A percentile compares a stretch with the other conserved stretches of the same genome.
Conservation (phyloP, 2,329 filamentous ascomycete genomes). For the Colletotrichum destructivum region DNA sequence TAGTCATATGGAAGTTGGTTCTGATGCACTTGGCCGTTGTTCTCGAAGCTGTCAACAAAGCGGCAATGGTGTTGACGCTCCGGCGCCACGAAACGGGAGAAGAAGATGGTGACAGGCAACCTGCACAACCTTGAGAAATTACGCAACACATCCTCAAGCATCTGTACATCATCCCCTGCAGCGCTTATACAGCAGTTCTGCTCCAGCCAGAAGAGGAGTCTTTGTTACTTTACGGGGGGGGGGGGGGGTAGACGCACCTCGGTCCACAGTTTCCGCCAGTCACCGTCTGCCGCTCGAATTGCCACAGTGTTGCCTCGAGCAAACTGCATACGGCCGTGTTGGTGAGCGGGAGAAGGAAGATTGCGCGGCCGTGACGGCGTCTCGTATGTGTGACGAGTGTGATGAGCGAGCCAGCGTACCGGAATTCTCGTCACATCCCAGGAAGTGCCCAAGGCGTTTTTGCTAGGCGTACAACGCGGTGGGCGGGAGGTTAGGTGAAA, state of each 20-base stretch:
- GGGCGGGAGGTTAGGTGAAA: neutral
- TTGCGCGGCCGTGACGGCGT: slow-evolving; percentile 9
- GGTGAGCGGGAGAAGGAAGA: slow-evolving; percentile 19
- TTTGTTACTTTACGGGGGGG: too few relatives aligned
- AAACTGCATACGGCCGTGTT: slow-evolving; percentile 10
- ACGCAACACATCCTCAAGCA: neutral
- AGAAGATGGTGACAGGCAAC: slow-evolving; percentile 3
- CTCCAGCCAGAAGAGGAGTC: neutral
- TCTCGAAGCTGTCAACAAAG: neutral
- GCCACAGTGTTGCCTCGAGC: slow-evolving; percentile 11
- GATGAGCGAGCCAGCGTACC: slow-evolving; percentile 2
- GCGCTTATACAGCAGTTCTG: neutral
- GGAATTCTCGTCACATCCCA: neutral
- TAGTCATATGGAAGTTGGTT: too few relatives aligned
- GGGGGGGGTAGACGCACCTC: neutral
- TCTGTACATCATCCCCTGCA: too few relatives aligned
- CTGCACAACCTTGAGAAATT: neutral
- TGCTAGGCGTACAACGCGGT: neutral
- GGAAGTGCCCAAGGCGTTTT: neutral
- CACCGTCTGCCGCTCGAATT: neutral
- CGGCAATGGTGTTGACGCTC: too few relatives aligned
- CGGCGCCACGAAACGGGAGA: neutral
- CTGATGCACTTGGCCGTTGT: neutral
- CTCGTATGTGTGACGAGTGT: slow-evolving; percentile 26
- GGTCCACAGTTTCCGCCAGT: neutral